phyloP scores from a whole-genome alignment of 1,284 basidiomycete genomes.

The Ceratobasidium sp. region DNA sequence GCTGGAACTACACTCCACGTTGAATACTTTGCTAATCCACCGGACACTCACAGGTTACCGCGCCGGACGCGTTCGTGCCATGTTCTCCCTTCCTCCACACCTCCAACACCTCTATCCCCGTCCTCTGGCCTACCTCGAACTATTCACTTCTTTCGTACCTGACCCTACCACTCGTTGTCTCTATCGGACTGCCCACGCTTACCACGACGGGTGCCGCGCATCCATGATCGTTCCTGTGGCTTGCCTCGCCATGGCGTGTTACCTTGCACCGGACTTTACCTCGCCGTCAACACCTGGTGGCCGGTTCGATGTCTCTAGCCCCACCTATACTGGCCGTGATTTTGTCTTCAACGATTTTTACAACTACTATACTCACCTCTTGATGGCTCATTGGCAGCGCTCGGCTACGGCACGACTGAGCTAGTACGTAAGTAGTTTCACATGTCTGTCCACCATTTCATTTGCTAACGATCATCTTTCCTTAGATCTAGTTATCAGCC shows the following conservation, averaged over 20 bases:
- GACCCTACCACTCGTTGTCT: not conserved
- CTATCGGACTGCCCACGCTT: not conserved
- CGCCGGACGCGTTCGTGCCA: conserved; percentile 6
- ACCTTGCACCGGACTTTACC: not conserved
- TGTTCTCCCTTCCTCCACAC: conserved; percentile 8
- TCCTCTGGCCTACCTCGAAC: conserved; percentile 12
- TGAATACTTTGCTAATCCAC: not conserved
- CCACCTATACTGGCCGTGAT: too few species aligned
- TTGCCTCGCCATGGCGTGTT: conserved; percentile 3
- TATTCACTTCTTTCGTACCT: conserved; percentile 4
- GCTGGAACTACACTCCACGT: not conserved
- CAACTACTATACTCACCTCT: too few species aligned
- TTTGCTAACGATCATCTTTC: too few species aligned
- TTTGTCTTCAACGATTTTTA: too few species aligned
- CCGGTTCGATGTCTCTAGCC: too few species aligned
- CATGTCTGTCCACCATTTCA: too few species aligned
- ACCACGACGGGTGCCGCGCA: not conserved
- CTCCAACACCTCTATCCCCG: not conserved
- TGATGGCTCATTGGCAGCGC: too few species aligned
- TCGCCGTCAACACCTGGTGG: too few species aligned
- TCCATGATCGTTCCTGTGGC: not conserved
- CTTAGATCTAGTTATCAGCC: too few species aligned
- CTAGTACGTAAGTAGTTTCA: too few species aligned
- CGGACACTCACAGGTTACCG: not conserved
- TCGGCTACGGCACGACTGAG: too few species aligned